phyloP scores from a whole-genome alignment of 2,329 filamentous ascomycete species.

The Colletotrichum coccodes region DNA sequence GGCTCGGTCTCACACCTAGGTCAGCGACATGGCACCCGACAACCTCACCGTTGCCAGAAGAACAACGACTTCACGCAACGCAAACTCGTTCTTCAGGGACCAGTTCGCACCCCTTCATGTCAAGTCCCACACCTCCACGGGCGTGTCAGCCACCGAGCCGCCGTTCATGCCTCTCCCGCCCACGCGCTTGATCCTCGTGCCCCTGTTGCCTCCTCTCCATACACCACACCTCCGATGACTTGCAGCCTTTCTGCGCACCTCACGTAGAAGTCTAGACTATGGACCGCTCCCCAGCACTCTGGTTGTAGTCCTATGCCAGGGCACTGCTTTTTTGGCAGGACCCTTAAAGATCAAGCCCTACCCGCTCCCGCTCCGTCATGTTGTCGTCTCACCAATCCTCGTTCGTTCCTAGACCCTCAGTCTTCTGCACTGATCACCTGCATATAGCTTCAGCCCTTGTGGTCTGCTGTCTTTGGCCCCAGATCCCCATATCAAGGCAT shows the following conservation, averaged over 20 bases:
- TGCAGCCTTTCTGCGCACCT: neutral
- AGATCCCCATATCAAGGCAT: conserved; percentile 27
- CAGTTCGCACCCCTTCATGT: neutral
- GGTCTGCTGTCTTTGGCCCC: conserved; percentile 9
- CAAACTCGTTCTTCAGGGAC: neutral
- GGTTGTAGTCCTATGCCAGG: conserved; percentile 18
- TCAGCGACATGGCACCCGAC: conserved; percentile 27
- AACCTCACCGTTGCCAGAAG: conserved; percentile 5
- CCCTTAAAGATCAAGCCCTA: conserved; percentile 28
- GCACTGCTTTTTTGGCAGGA: neutral
- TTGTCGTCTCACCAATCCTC: conserved; percentile 18
- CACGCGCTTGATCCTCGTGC: conserved; percentile 33
- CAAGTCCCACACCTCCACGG: conserved; percentile 8
- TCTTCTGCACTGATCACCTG: conserved; percentile 37
- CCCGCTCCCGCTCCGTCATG: conserved; percentile 31
- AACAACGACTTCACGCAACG: neutral
- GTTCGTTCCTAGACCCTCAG: conserved; percentile 17
- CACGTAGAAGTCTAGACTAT: neutral
- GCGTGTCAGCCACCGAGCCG: conserved; percentile 26
- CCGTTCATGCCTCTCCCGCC: conserved; percentile 18
- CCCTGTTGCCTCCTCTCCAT: conserved; percentile 11
- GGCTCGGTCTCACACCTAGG: conserved; percentile 25
- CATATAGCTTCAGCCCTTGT: conserved; percentile 10
- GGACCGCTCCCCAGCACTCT: conserved; percentile 2
- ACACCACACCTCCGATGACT: conserved; percentile 27